Evolutionary conservation across 2,329 filamentous ascomycete species (phyloP).

Genomic region (Fusarium continuum): DNA sequence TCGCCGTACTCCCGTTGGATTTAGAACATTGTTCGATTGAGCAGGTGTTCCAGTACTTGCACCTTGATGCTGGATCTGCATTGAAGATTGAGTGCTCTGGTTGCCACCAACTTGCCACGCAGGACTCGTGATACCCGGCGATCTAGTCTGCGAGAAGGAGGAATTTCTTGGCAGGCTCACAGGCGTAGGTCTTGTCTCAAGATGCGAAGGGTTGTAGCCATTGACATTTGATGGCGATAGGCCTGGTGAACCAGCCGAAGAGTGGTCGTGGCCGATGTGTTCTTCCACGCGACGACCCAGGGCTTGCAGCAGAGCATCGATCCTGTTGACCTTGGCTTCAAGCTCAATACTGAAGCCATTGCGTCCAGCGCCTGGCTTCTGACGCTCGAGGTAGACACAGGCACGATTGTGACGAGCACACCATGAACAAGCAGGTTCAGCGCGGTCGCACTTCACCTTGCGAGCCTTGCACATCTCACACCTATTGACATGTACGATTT

Average conservation of each 20-base stretch:
- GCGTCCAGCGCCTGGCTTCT: constrained; percentile 71
- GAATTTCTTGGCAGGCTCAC: constrained; percentile 30
- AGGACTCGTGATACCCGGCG: constrained; percentile 54
- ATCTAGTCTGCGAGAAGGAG: constrained; percentile 46
- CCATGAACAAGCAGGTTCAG: constrained; percentile 73
- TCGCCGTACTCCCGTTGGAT: constrained; percentile 19
- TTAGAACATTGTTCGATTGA: neutral
- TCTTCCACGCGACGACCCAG: constrained; percentile 55
- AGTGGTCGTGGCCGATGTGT: constrained; percentile 51
- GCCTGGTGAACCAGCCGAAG: constrained; percentile 11
- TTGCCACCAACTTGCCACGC: constrained; percentile 43
- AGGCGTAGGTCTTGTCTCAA: constrained; percentile 41
- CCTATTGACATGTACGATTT: constrained; percentile 35
- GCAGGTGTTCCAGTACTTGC: neutral
- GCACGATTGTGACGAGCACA: constrained; percentile 72
- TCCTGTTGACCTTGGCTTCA: constrained; percentile 62
- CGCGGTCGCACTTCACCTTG: constrained; percentile 61
- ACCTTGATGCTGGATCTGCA: constrained; percentile 7
- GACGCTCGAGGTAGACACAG: constrained; percentile 75
- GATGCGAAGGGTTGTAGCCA: constrained; percentile 48
- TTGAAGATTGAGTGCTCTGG: constrained; percentile 32
- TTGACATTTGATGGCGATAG: constrained; percentile 47
- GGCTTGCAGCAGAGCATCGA: constrained; percentile 57
- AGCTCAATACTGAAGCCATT: constrained; percentile 71
- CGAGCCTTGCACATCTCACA: constrained; percentile 57